Evolutionary conservation across 78 protist genomes (phyloP).

Genomic region (Planoprotostelium fungivorum): DNA sequence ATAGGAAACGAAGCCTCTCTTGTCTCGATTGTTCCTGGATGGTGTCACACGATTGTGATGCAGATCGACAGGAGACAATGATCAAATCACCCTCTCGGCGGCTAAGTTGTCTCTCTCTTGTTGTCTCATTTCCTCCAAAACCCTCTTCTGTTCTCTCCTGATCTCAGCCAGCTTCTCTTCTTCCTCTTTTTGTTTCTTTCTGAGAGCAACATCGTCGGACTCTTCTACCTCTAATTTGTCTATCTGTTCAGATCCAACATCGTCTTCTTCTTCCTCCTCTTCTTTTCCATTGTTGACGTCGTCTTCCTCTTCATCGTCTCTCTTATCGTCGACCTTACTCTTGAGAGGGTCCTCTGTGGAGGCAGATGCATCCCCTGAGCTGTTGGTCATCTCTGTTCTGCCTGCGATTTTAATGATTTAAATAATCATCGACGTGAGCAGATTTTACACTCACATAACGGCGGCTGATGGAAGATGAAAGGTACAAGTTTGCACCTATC

Average conservation of each 20-base stretch:
- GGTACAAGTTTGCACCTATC: neutral
- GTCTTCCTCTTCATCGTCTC: conserved; percentile 10
- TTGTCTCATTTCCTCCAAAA: conserved; percentile 43
- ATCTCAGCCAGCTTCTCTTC: conserved; percentile 24
- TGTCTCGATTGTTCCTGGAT: conserved; percentile 35
- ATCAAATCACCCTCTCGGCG: conserved; percentile 27
- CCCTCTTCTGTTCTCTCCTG: conserved; percentile 14
- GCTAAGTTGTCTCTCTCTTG: conserved; percentile 18
- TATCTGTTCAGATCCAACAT: conserved; percentile 4
- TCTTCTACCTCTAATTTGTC: conserved; percentile 13
- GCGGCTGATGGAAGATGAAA: too few species aligned
- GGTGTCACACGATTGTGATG: conserved; percentile 16
- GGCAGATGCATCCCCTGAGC: neutral
- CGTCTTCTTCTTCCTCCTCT: neutral
- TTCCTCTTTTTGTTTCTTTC: neutral
- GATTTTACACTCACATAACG: too few species aligned
- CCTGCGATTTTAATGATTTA: too few species aligned
- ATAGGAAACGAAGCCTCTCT: conserved; percentile 38
- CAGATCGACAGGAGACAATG: conserved; percentile 16
- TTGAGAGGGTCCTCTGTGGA: neutral
- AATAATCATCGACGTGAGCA: too few species aligned
- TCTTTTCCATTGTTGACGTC: neutral
- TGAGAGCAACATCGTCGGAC: neutral
- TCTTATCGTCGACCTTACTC: conserved; percentile 10
- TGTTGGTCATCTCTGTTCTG: too few species aligned